Base-by-base conservation (phyloP, 805 yeast species). In the Debaryomyces hansenii region DNA sequence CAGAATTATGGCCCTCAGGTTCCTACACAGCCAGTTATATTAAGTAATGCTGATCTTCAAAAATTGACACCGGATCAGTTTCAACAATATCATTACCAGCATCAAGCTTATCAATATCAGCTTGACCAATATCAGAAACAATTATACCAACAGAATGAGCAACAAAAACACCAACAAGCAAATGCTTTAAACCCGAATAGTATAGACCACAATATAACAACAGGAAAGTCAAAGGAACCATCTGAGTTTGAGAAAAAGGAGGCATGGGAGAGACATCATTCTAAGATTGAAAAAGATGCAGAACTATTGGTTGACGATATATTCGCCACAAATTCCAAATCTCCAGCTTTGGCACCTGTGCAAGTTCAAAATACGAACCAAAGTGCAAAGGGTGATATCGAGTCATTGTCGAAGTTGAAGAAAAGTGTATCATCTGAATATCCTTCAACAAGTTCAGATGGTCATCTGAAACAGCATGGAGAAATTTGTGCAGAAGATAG, bases 241-340 rank as follows among this genome's bases (percentile, higher is more conserved):
- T 42, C 53, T 9, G 60, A 59, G 20, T 60, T 60, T 32, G 65
- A 62, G 28, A 57, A 49, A 40, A 63, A 60, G 31, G 76, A 72
- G 45, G 72, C 75, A 1, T 72, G 77, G 77, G 65, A 68, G 42
- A 57, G 51, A 28, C 57, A 44, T 34, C 53, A 55, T 2, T 40
- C 56, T 0, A 49, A 52, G 6, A 56, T 63, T 18, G 67, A 66
- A 45, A 58, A 53, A 20, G 57, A 64, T 31, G 71, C 77, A 3
- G 72, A 62, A 46, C 63, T 58, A 40, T 56, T 72, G 40, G 75
- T 61, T 1, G 75, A 71, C 44, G 75, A 70, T 52, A 71, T 72
- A n/a, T 72, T 72, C 48, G 63, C 65, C 0, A 54, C 59, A 7
- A 55, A 54, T 18, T 46, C 49, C 5, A 45, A 52, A 18, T 45